Conservation (phyloP, 2,329 filamentous ascomycete genomes). For the Scedosporium boydii region DNA sequence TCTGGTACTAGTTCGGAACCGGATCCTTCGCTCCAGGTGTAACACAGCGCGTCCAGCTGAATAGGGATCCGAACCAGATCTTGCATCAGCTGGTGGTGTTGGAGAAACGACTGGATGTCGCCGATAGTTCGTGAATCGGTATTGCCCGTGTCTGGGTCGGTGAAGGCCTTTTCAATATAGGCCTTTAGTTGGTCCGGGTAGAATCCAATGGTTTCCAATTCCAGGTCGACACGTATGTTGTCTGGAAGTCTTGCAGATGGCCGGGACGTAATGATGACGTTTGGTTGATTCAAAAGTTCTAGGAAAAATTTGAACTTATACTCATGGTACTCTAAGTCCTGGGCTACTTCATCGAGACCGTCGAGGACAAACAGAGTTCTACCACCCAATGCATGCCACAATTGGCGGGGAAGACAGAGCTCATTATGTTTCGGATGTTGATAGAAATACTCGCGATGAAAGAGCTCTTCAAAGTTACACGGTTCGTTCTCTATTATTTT, state of each 20-base stretch:
- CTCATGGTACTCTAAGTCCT: no score
- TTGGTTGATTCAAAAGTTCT: conserved; percentile 22
- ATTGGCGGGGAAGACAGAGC: no score
- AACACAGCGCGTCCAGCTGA: conserved; percentile 33
- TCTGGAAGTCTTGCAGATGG: no score
- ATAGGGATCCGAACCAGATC: conserved; percentile 32
- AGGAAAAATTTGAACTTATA: no score
- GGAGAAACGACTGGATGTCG: conserved; percentile 22
- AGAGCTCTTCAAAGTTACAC: conserved; percentile 16
- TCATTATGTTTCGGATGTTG: no score
- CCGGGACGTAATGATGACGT: conserved; percentile 31
- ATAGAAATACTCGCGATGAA: conserved; percentile 21
- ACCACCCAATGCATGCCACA: no score
- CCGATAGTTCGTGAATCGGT: conserved; percentile 7
- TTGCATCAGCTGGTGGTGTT: conserved; percentile 20
- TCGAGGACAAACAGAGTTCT: conserved; percentile 30
- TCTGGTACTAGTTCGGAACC: conserved; percentile 9
- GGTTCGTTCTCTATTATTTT: no score
- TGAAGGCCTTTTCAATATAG: conserved; percentile 21
- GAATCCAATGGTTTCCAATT: conserved; percentile 31
- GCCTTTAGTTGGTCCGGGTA: conserved; percentile 21
- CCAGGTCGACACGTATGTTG: no score
- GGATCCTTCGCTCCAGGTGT: conserved; percentile 20
- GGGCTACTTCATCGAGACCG: conserved; percentile 30
- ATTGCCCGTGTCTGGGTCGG: no score